Percentiles rank a stretch among this genome's conserved stretches.
phyloP scores from a whole-genome alignment of 768 basidiomycete species.

The Inosperma sp. region DNA sequence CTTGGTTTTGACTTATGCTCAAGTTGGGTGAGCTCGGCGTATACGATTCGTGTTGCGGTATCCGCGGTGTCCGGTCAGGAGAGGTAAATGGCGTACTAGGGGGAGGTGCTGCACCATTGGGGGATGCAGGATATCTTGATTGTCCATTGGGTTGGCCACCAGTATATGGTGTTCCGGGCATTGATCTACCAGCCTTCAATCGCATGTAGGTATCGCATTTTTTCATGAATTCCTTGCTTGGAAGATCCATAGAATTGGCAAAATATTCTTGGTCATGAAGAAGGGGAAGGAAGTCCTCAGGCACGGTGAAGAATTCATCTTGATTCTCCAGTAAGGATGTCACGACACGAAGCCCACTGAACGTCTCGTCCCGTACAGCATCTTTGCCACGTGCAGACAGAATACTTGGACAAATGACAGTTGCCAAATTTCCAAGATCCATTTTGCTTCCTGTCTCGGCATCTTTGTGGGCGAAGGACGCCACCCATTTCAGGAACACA shows the following conservation, averaged over 20 bases:
- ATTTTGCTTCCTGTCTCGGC: slow-evolving; percentile 97
- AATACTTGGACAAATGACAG: slow-evolving; percentile 97
- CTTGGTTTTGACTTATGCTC: slow-evolving; percentile 45
- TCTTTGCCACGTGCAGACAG: slow-evolving; percentile 85
- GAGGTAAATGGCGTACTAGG: slow-evolving; percentile 36
- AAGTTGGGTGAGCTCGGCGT: slow-evolving; percentile 44
- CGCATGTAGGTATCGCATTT: slow-evolving; percentile 91
- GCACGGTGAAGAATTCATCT: slow-evolving; percentile 94
- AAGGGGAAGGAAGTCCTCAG: slow-evolving; percentile 81
- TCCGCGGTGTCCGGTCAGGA: slow-evolving; percentile 28
- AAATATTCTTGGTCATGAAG: slow-evolving; percentile 93
- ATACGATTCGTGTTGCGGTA: slow-evolving; percentile 29
- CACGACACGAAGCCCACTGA: slow-evolving; percentile 80
- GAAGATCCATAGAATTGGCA: slow-evolving; percentile 78
- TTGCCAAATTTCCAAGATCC: slow-evolving; percentile 94
- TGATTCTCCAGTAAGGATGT: slow-evolving; percentile 86
- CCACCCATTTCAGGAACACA: slow-evolving; percentile 99
- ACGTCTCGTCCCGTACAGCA: slow-evolving; percentile 89
- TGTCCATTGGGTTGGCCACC: slow-evolving; percentile 39
- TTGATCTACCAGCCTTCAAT: slow-evolving; percentile 55
- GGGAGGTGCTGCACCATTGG: slow-evolving; percentile 39
- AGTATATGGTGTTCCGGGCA: slow-evolving; percentile 34
- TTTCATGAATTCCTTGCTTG: slow-evolving; percentile 93
- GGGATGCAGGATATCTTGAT: slow-evolving; percentile 35
- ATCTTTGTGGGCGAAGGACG: slow-evolving; percentile 97